These are phyloP conservation scores for Penicillium hesseltinei DNA, from an alignment of 2,329 filamentous ascomycete species.

Conservation along the genomic window DNA sequence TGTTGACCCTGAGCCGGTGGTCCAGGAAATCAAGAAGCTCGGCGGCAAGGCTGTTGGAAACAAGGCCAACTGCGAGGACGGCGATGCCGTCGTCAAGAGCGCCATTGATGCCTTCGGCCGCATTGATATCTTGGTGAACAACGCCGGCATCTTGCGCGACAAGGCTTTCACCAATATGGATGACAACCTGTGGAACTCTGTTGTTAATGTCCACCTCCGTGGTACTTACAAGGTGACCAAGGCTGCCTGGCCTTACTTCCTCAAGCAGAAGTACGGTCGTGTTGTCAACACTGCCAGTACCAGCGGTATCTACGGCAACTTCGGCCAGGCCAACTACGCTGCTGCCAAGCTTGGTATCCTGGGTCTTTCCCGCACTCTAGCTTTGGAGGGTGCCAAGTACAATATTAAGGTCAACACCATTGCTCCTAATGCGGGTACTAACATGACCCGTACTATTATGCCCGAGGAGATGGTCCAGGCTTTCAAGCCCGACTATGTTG, in stretches of 20 bases:
- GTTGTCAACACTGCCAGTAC: slow-evolving; percentile 96
- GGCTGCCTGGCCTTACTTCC: slow-evolving; percentile 94
- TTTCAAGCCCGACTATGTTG: slow-evolving; percentile 98
- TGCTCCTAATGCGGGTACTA: slow-evolving; percentile 92
- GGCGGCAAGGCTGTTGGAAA: slow-evolving; percentile 90
- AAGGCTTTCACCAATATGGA: slow-evolving; percentile 99
- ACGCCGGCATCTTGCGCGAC: slow-evolving; percentile 94
- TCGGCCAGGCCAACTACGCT: slow-evolving; percentile 96
- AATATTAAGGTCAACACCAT: slow-evolving; percentile 99
- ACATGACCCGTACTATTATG: slow-evolving; percentile 90
- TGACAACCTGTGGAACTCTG: slow-evolving; percentile 86
- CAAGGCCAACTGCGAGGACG: slow-evolving; percentile 91
- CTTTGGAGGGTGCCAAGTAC: slow-evolving; percentile 91
- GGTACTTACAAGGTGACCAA: slow-evolving; percentile 97
- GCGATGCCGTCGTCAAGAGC: slow-evolving; percentile 83
- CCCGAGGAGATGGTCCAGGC: slow-evolving; percentile 97
- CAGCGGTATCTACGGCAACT: slow-evolving; percentile 97
- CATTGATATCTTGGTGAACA: slow-evolving; percentile 95
- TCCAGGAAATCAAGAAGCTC: slow-evolving; percentile 84
- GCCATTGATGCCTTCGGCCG: slow-evolving; percentile 93
- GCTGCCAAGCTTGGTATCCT: slow-evolving; percentile 91
- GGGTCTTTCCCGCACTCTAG: slow-evolving; percentile 88
- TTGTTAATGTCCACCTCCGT: slow-evolving; percentile 86
- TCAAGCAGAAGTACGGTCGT: slow-evolving; percentile 98
- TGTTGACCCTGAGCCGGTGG: slow-evolving; percentile 84